These are phyloP conservation scores for Hypoxylon sp. DNA, from an alignment of 2,329 filamentous ascomycete species.

Conservation along the genomic window DNA sequence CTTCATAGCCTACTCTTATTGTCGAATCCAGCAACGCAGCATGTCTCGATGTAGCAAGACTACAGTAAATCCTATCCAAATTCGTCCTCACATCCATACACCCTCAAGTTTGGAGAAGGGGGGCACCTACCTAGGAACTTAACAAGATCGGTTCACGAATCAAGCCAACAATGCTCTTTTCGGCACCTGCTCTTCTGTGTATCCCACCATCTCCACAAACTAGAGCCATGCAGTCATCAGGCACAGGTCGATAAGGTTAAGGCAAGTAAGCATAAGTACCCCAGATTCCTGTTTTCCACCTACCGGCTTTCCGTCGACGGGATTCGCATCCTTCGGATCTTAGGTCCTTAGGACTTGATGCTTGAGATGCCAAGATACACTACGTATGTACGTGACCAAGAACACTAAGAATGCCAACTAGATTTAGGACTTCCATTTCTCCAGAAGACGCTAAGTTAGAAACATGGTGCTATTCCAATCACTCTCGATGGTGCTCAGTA, in stretches of 20 bases:
- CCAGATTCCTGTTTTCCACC: slow-evolving; percentile 47
- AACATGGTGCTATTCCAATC: slow-evolving; percentile 23
- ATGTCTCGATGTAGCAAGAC: slow-evolving; percentile 16
- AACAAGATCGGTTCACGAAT: not conserved
- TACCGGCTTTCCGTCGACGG: slow-evolving; percentile 36
- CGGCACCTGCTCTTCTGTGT: slow-evolving; percentile 1
- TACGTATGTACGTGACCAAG: slow-evolving; percentile 30
- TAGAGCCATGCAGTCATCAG: slow-evolving; percentile 17
- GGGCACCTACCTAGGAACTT: slow-evolving; percentile 5
- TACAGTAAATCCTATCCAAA: slow-evolving; percentile 1
- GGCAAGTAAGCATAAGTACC: slow-evolving; percentile 38
- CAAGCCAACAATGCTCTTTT: slow-evolving; percentile 1
- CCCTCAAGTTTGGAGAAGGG: slow-evolving; percentile 10
- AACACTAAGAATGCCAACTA: slow-evolving; percentile 3
- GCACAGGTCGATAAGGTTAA: slow-evolving; percentile 12
- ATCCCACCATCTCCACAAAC: slow-evolving; percentile 22
- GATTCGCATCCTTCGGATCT: slow-evolving; percentile 33
- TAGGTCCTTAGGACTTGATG: slow-evolving; percentile 24
- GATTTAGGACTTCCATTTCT: slow-evolving; percentile 31
- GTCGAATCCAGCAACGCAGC: not conserved
- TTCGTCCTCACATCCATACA: slow-evolving; percentile 25
- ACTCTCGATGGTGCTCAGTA: slow-evolving; percentile 12
- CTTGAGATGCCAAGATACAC: slow-evolving; percentile 27
- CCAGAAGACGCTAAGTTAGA: slow-evolving; percentile 23
- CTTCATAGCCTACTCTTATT: not conserved